Evolutionary conservation across 495 filamentous ascomycete genomes (phyloP).

Genomic region (Aspergillus wentii): DNA sequence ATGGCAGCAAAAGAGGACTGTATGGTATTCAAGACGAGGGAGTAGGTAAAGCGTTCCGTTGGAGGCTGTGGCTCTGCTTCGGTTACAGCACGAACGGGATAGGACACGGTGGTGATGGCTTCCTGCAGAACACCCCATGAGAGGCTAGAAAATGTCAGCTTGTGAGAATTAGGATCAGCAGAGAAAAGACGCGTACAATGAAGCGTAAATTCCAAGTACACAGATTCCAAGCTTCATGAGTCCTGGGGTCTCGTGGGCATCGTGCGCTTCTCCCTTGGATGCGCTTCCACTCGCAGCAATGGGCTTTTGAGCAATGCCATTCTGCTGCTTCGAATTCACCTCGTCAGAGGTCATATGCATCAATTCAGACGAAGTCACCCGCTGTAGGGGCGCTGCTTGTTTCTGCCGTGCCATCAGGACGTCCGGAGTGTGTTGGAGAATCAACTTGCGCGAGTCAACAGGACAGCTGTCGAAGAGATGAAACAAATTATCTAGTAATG

Average conservation of each 20-base stretch:
- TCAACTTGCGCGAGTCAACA: too few species aligned
- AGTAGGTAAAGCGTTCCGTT: constrained; percentile 75
- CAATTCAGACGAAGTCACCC: constrained; percentile 61
- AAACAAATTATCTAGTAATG: too few species aligned
- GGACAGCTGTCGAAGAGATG: too few species aligned
- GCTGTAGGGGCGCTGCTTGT: constrained; percentile 60
- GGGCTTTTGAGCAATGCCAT: constrained; percentile 16
- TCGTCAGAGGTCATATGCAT: constrained; percentile 35
- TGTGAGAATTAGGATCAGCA: not conserved
- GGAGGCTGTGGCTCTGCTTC: constrained; percentile 46
- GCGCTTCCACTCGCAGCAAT: constrained; percentile 33
- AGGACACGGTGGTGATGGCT: constrained; percentile 91
- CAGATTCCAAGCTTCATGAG: constrained; percentile 75
- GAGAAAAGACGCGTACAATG: constrained; percentile 63
- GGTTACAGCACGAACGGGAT: constrained; percentile 42
- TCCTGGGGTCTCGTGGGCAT: constrained; percentile 40
- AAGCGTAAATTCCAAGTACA: constrained; percentile 89
- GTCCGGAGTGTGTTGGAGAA: too few species aligned
- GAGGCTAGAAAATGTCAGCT: constrained; percentile 51
- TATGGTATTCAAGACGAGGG: constrained; percentile 92
- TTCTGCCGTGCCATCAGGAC: constrained; percentile 74
- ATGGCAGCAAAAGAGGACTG: constrained; percentile 86
- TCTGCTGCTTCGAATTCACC: constrained; percentile 20
- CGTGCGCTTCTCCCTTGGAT: constrained; percentile 22
- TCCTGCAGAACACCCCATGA: constrained; percentile 97